These are phyloP conservation scores for Mariannaea sp. DNA, from an alignment of 2,329 filamentous ascomycete species.

Conservation along the genomic window DNA sequence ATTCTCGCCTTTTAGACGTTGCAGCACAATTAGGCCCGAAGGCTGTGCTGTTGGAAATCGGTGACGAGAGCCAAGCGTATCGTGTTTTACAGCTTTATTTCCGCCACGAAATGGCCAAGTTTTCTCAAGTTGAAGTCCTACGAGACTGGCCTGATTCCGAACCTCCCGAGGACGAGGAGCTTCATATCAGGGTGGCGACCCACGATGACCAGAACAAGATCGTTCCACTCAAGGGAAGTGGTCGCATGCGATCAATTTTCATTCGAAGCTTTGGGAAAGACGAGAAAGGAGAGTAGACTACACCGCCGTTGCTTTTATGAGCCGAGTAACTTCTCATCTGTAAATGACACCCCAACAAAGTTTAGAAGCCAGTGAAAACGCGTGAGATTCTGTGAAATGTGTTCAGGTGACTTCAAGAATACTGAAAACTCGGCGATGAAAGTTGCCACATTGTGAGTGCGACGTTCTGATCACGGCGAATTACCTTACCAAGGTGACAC, in stretches of 20 bases:
- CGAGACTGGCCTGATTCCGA: slow-evolving; percentile 64
- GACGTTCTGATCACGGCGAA: too few relatives aligned
- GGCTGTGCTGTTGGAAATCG: slow-evolving; percentile 71
- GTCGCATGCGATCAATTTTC: slow-evolving; percentile 53
- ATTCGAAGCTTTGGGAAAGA: slow-evolving; percentile 14
- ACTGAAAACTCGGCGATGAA: too few relatives aligned
- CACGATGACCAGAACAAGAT: slow-evolving; percentile 11
- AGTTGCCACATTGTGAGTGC: too few relatives aligned
- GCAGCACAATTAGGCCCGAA: slow-evolving; percentile 55
- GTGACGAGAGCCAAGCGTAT: slow-evolving; percentile 68
- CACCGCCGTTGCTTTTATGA: background rate
- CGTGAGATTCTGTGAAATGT: background rate
- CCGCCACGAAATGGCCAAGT: slow-evolving; percentile 34
- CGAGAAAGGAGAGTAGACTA: background rate
- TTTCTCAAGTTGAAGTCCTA: slow-evolving; percentile 67
- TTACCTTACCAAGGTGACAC: too few relatives aligned
- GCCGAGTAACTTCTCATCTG: background rate
- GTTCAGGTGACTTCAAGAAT: background rate
- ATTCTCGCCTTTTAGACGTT: slow-evolving; percentile 65
- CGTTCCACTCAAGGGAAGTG: slow-evolving; percentile 52
- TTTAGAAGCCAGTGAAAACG: background rate
- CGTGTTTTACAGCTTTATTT: slow-evolving; percentile 61
- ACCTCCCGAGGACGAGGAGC: slow-evolving; percentile 37
- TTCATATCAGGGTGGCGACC: slow-evolving; percentile 31
- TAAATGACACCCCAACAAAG: background rate